Conservation (phyloP, 2,329 filamentous ascomycete genomes). For the Allantophomopsis cytisporea region DNA sequence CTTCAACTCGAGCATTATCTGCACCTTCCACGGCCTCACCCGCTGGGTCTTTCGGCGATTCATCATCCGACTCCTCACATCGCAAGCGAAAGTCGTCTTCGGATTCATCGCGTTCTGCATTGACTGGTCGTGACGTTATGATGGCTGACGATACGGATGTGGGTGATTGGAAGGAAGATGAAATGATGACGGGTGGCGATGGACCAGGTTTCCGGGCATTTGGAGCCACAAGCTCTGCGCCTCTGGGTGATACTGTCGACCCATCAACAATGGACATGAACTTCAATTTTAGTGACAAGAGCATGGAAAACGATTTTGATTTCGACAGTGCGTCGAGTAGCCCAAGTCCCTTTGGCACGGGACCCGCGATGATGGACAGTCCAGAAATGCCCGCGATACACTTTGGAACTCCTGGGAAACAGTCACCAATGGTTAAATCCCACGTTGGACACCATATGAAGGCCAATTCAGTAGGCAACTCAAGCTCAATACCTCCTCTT, state of each 20-base stretch:
- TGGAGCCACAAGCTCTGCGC: constrained; percentile 11
- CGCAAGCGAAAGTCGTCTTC: constrained; percentile 33
- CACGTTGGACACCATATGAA: constrained; percentile 22
- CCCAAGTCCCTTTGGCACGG: constrained; percentile 25
- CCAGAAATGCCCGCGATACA: constrained; percentile 26
- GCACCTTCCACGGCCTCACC: constrained; percentile 18
- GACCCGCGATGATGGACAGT: constrained; percentile 22
- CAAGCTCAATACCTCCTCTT: constrained; percentile 1
- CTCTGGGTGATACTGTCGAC: constrained; percentile 14
- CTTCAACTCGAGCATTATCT: constrained; percentile 8
- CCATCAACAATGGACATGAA: constrained; percentile 19
- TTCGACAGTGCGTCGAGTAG: constrained; percentile 46
- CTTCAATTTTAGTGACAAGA: constrained; percentile 26
- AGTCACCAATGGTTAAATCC: constrained; percentile 11
- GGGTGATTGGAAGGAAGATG: constrained; percentile 28
- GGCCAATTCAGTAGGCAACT: constrained; percentile 25
- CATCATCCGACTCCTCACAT: constrained; percentile 36
- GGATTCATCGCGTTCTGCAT: constrained; percentile 28
- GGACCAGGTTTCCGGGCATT: constrained; percentile 22
- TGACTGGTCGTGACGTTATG: constrained; percentile 25
- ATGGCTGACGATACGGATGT: constrained; percentile 27
- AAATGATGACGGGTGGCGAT: constrained; percentile 22
- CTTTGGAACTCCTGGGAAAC: constrained; percentile 16
- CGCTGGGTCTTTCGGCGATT: constrained; percentile 29
- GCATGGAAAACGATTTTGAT: constrained; percentile 36